Conservation (phyloP, 495 filamentous ascomycete genomes). For the Neurospora intermedia region DNA sequence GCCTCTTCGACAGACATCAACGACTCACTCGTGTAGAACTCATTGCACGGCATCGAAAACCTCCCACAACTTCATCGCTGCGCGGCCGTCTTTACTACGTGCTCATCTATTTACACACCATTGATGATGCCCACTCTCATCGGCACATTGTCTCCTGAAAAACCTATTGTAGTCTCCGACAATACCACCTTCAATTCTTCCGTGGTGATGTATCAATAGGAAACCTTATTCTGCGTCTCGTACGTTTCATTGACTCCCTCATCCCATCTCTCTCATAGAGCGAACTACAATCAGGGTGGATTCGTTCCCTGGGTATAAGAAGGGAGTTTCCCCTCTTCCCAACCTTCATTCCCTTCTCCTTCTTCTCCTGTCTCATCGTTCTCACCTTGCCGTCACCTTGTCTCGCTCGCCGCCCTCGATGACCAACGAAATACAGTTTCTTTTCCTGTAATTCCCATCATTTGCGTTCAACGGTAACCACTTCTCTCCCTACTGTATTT, state of each 20-base stretch:
- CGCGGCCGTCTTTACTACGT: neutral
- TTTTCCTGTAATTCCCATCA: neutral
- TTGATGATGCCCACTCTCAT: neutral
- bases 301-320: neutral
- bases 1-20: no score
- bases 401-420: neutral
- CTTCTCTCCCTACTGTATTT: neutral
- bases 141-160: neutral
- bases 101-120: neutral
- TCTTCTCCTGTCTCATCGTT: neutral
- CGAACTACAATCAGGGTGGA: neutral
- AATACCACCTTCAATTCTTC: neutral
- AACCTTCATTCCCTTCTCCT: neutral
- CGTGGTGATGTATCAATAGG: no score
- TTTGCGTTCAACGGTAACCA: neutral
- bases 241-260: neutral
- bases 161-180: neutral
- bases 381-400: neutral
- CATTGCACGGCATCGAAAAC: no score
- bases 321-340: neutral
- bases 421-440: neutral
- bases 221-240: neutral
- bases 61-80: neutral
- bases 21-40: no score
- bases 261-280: neutral